A percentile compares a stretch with the other conserved stretches of the same genome.
phyloP scores from a whole-genome alignment of 495 filamentous ascomycete genomes.

The Neurospora sp. region DNA sequence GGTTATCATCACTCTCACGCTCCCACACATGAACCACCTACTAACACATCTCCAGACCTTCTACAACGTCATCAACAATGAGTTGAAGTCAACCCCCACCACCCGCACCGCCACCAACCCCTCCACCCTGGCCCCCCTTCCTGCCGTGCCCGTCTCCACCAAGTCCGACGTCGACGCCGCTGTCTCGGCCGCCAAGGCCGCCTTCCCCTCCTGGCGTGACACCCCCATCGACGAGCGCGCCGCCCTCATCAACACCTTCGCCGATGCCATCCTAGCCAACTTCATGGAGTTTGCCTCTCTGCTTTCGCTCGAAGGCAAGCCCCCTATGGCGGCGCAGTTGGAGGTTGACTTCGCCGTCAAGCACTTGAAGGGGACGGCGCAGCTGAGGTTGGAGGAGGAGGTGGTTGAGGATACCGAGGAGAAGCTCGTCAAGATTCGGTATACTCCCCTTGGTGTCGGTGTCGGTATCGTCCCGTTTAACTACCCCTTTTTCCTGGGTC shows the following conservation, averaged over 20 bases:
- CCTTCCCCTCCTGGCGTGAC: slow-evolving; percentile 35
- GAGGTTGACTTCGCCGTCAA: slow-evolving; percentile 24
- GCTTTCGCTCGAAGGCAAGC: slow-evolving; percentile 23
- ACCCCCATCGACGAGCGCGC: slow-evolving; percentile 39
- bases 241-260: slow-evolving; percentile 42
- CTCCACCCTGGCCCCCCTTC: slow-evolving; percentile 37
- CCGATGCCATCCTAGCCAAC: slow-evolving; percentile 27
- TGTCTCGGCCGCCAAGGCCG: slow-evolving; percentile 34
- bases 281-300: slow-evolving; percentile 26
- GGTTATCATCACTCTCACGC: neutral
- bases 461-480: slow-evolving; percentile 55
- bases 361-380: neutral
- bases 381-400: slow-evolving; percentile 5
- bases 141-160: slow-evolving; percentile 34
- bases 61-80: slow-evolving; percentile 39
- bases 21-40: neutral
- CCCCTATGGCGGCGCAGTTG: slow-evolving; percentile 13
- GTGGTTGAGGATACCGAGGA: slow-evolving; percentile 38
- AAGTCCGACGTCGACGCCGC: slow-evolving; percentile 40
- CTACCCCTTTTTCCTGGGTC: slow-evolving; percentile 48
- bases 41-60: slow-evolving; percentile 12
- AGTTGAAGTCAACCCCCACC: slow-evolving; percentile 24
- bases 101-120: slow-evolving; percentile 34
- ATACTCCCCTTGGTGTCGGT: slow-evolving; percentile 43
- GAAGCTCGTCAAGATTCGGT: slow-evolving; percentile 34